phyloP scores from a whole-genome alignment of 306 rosid genomes.

The Vicia faba region DNA sequence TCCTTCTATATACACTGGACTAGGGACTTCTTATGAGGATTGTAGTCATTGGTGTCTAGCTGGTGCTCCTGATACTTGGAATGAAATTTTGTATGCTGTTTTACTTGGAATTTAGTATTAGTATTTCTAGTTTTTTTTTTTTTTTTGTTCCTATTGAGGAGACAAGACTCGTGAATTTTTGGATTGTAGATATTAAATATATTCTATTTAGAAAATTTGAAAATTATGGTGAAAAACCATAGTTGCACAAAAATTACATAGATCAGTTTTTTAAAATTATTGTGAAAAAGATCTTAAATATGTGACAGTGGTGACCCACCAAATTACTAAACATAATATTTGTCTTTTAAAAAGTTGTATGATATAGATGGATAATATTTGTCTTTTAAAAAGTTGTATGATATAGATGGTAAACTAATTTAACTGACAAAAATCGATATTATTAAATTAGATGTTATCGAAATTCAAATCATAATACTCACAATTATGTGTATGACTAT shows the following conservation, averaged over 20 bases:
- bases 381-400: conserved; percentile 1
- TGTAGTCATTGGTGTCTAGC: conserved; percentile 84
- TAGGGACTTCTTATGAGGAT: conserved; percentile 45
- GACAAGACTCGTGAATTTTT: conserved; percentile 23
- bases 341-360: not conserved
- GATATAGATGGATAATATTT: no score
- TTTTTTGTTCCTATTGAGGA: not conserved
- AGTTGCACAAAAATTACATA: no score
- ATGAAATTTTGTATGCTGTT: conserved; percentile 58
- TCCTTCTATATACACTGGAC: conserved; percentile 63
- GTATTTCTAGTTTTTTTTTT: not conserved
- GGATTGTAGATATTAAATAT: not conserved
- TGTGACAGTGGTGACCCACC: no score
- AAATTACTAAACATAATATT: not conserved
- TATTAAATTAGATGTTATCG: no score
- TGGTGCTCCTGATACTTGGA: conserved; percentile 68
- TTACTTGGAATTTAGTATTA: conserved; percentile 36
- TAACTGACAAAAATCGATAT: no score
- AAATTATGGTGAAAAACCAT: no score
- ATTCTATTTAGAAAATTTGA: no score
- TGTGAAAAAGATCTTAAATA: no score
- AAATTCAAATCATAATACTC: no score
- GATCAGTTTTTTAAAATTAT: no score
- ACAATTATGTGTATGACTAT: no score
- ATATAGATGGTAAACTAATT: no score